These are phyloP conservation scores for Westerdykella aurantiaca DNA, from an alignment of 2,329 filamentous ascomycete genomes.

Conservation along the genomic window DNA sequence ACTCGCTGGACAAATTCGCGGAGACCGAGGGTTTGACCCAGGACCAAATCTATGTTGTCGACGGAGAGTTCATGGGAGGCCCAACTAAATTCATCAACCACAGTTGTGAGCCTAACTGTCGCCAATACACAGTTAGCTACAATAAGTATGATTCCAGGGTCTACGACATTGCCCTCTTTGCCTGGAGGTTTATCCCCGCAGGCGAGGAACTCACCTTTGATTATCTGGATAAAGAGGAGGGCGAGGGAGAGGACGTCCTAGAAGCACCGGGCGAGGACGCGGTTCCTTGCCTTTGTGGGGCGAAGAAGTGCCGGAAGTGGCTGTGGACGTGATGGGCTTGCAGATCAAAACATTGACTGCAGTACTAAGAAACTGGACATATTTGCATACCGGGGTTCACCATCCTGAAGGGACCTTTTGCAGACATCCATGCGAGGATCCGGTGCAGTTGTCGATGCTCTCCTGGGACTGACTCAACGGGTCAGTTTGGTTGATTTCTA, in stretches of 20 bases:
- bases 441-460: too few species aligned
- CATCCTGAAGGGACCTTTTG: too few species aligned
- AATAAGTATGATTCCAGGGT: conserved; percentile 69
- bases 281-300: conserved; percentile 52
- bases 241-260: conserved; percentile 37
- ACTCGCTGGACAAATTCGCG: conserved; percentile 74
- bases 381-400: too few species aligned
- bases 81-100: conserved; percentile 81
- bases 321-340: conserved; percentile 50
- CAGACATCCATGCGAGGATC: too few species aligned
- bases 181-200: conserved; percentile 58
- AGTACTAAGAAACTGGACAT: too few species aligned
- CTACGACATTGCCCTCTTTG: conserved; percentile 74
- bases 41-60: conserved; percentile 43
- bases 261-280: conserved; percentile 46
- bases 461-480: too few species aligned
- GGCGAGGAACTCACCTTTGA: conserved; percentile 73
- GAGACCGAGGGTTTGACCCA: conserved; percentile 50
- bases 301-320: conserved; percentile 61
- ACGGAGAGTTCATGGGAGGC: conserved; percentile 70
- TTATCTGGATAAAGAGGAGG: conserved; percentile 62
- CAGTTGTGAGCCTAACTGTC: conserved; percentile 70
- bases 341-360: not conserved
- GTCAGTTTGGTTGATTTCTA: too few species aligned
- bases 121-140: conserved; percentile 72